These are phyloP conservation scores for Arabis hirsuta DNA, from an alignment of 345 rosid genomes.

Conservation along the genomic window DNA sequence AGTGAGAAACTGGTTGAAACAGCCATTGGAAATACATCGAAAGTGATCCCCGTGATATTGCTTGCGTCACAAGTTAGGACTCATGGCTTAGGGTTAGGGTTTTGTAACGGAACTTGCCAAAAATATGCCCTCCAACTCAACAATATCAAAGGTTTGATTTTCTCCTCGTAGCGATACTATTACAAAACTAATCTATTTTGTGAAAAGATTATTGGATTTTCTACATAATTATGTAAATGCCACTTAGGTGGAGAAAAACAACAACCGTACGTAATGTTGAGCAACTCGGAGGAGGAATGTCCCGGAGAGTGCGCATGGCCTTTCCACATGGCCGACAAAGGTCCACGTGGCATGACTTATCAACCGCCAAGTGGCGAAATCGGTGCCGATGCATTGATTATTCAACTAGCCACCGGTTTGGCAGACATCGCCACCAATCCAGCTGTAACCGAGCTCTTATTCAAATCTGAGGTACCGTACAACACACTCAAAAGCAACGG, in stretches of 20 bases:
- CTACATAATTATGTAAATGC: slow-evolving; percentile 17
- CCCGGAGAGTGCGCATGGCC: slow-evolving; percentile 81
- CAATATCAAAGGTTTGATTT: slow-evolving; percentile 37
- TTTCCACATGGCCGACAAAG: slow-evolving; percentile 49
- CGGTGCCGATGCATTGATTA: slow-evolving; percentile 69
- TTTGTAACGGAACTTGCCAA: slow-evolving; percentile 65
- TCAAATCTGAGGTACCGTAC: slow-evolving; percentile 29
- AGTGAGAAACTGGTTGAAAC: slow-evolving; percentile 39
- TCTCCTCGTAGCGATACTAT: background rate
- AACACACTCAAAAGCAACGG: background rate
- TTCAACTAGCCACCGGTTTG: slow-evolving; percentile 62
- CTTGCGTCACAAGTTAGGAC: slow-evolving; percentile 51
- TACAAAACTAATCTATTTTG: background rate
- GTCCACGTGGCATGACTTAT: slow-evolving; percentile 51
- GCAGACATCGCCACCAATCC: slow-evolving; percentile 60
- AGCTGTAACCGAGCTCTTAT: slow-evolving; percentile 42
- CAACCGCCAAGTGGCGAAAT: slow-evolving; percentile 62
- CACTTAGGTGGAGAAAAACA: slow-evolving; percentile 19
- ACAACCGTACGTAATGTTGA: slow-evolving; percentile 57
- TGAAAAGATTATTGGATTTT: background rate
- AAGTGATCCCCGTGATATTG: slow-evolving; percentile 52
- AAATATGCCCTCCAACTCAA: slow-evolving; percentile 34
- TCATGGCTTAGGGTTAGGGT: slow-evolving; percentile 41
- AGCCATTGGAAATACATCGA: slow-evolving; percentile 42
- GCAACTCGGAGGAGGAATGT: slow-evolving; percentile 67